phyloP scores from a whole-genome alignment of 164 flowering plant genomes.

The Stephania cephalantha region DNA sequence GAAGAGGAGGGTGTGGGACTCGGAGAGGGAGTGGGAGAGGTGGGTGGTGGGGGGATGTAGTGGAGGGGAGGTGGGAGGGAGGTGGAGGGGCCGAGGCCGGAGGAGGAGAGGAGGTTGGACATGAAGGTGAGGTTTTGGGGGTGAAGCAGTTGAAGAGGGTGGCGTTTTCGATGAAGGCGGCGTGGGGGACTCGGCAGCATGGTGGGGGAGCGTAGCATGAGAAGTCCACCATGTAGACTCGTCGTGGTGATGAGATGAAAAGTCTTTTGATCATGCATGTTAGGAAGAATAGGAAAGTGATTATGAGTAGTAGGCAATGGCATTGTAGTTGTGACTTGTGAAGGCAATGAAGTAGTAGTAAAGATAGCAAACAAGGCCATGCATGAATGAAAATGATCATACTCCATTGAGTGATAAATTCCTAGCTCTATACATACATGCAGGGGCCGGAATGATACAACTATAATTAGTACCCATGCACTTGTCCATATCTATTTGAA shows the following conservation, averaged over 20 bases:
- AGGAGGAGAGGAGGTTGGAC: not conserved
- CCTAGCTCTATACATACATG: too few species aligned
- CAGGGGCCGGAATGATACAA: too few species aligned
- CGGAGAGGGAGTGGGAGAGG: not conserved
- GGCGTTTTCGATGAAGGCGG: not conserved
- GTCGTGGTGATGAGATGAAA: not conserved
- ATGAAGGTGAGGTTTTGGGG: not conserved
- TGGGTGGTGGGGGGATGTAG: not conserved
- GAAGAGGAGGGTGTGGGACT: not conserved
- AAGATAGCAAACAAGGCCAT: too few species aligned
- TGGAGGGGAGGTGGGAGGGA: not conserved
- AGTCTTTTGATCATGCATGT: not conserved
- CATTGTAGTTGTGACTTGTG: too few species aligned
- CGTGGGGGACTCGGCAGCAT: not conserved
- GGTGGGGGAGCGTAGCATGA: not conserved
- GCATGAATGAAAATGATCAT: too few species aligned
- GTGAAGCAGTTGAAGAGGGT: not conserved
- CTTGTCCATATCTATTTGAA: too few species aligned
- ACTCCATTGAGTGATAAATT: too few species aligned
- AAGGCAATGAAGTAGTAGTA: too few species aligned
- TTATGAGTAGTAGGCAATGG: too few species aligned
- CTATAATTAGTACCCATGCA: too few species aligned
- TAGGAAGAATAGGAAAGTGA: not conserved
- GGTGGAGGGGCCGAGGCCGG: not conserved
- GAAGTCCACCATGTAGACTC: not conserved